These are phyloP conservation scores for Diaporthe ampelina DNA, from an alignment of 2,329 filamentous ascomycete species.

Conservation along the genomic window DNA sequence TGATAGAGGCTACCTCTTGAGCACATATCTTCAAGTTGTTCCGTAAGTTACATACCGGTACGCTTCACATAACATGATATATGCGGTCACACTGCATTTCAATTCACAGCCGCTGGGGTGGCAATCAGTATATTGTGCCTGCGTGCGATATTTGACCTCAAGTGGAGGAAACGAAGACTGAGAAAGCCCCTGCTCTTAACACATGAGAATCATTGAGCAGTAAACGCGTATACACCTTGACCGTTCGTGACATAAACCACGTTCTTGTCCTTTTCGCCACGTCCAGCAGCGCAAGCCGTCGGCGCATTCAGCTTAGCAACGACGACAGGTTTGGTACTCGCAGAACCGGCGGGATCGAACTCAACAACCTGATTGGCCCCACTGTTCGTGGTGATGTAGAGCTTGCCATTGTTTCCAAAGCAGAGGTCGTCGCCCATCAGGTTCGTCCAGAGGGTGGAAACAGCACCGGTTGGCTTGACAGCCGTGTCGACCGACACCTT, in stretches of 20 bases:
- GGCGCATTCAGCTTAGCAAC: constrained; percentile 48
- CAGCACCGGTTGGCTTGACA: constrained; percentile 47
- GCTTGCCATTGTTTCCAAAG: constrained; percentile 50
- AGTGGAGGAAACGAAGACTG: too few species aligned
- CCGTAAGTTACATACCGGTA: too few species aligned
- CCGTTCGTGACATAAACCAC: constrained; percentile 37
- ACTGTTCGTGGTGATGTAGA: constrained; percentile 50
- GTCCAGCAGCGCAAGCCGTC: constrained; percentile 50
- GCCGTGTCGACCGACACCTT: constrained; percentile 49
- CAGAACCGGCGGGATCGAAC: constrained; percentile 46
- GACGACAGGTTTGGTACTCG: constrained; percentile 44
- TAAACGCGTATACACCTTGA: constrained; percentile 5
- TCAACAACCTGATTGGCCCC: constrained; percentile 49
- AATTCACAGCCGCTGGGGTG: too few species aligned
- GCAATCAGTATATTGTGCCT: too few species aligned
- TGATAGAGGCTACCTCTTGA: too few species aligned
- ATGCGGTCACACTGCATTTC: too few species aligned
- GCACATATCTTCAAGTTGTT: too few species aligned
- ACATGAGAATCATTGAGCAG: background rate
- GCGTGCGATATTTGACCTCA: too few species aligned
- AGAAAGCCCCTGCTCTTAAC: background rate
- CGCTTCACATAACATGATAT: too few species aligned
- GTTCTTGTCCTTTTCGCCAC: constrained; percentile 48
- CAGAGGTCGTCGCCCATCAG: constrained; percentile 52
- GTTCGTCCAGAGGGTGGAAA: constrained; percentile 50